Evolutionary conservation across 1,284 basidiomycete species (phyloP).

Genomic region (Puccinia triticina): DNA sequence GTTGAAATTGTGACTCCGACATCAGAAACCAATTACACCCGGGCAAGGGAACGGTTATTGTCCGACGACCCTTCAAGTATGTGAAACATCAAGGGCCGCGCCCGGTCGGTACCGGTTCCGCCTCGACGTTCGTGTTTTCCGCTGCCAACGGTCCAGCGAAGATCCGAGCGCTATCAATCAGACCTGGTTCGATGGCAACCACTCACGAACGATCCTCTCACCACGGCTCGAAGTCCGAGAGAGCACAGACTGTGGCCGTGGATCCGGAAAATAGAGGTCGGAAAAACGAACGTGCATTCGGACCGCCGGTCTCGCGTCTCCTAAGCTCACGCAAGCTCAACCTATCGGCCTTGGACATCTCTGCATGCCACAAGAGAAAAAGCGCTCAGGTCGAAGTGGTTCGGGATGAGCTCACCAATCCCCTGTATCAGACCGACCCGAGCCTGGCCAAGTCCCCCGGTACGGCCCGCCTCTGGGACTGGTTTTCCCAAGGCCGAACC

Average conservation of each 20-base stretch:
- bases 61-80: constrained; percentile 40
- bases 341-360: constrained; percentile 20
- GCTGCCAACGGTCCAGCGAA: neutral
- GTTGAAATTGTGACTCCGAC: neutral
- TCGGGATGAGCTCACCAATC: constrained; percentile 2
- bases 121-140: neutral
- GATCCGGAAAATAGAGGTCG: neutral
- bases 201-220: neutral
- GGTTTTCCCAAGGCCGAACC: neutral
- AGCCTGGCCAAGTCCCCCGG: neutral
- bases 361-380: constrained; percentile 22
- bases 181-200: neutral
- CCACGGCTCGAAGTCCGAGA: constrained; percentile 6
- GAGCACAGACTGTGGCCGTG: neutral
- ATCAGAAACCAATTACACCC: neutral
- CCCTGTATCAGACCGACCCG: neutral
- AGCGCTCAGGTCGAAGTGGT: neutral
- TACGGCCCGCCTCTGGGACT: neutral
- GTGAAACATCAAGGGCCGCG: constrained; percentile 38
- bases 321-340: constrained; percentile 42
- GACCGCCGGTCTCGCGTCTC: constrained; percentile 23
- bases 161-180: neutral
- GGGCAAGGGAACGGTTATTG: neutral
- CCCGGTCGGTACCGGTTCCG: neutral
- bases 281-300: constrained; percentile 9